Conservation (phyloP, 805 yeast species). For the Cephaloascus fragrans region DNA sequence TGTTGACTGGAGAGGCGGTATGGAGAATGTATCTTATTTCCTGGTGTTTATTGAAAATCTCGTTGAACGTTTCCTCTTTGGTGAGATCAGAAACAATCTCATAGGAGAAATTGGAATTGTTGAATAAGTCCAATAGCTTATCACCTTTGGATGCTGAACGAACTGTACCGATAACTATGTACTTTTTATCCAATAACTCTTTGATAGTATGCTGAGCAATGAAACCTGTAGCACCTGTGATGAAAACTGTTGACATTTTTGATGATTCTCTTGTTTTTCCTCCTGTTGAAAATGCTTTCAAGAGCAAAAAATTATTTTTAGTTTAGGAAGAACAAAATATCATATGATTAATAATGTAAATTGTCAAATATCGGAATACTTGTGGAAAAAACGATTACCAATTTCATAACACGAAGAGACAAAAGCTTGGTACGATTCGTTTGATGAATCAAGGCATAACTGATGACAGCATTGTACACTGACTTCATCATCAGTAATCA, state of each 20-base stretch:
- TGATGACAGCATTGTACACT: too few species aligned
- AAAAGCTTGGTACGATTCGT: too few species aligned
- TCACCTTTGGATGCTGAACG: conserved; percentile 28
- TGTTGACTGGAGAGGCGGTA: conserved; percentile 23
- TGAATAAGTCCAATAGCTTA: conserved; percentile 8
- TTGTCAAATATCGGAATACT: too few species aligned
- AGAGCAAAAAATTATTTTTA: too few species aligned
- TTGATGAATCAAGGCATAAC: too few species aligned
- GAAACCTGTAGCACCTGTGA: conserved; percentile 42
- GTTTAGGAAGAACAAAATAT: too few species aligned
- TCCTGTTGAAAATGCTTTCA: too few species aligned
- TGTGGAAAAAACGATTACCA: too few species aligned
- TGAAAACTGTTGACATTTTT: conserved; percentile 15
- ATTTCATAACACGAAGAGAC: too few species aligned
- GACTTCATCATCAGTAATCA: too few species aligned
- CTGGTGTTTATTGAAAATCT: conserved; percentile 15
- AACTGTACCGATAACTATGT: conserved; percentile 35
- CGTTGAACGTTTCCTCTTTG: conserved; percentile 16
- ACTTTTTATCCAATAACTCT: conserved; percentile 24
- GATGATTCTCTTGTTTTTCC: too few species aligned
- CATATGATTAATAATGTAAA: too few species aligned
- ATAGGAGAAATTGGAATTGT: conserved; percentile 9
- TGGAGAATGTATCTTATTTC: conserved; percentile 18
- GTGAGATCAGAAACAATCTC: conserved; percentile 14
- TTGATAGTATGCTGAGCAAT: conserved; percentile 35